These are phyloP conservation scores for Calonectria pauciramosa DNA, from an alignment of 2,329 filamentous ascomycete genomes.

Conservation along the genomic window DNA sequence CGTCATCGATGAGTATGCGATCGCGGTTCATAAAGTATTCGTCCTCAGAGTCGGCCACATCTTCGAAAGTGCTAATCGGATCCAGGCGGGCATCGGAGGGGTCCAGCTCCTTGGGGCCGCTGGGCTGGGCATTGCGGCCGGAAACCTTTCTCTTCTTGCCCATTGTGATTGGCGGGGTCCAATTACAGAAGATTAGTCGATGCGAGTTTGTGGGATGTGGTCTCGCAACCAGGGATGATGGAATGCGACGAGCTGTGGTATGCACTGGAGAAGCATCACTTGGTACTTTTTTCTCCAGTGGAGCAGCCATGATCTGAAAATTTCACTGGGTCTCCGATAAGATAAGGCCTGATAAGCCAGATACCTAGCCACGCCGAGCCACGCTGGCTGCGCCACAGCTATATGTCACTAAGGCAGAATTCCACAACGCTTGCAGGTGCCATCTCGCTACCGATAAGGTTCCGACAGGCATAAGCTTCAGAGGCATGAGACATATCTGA, in stretches of 20 bases:
- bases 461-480: background rate
- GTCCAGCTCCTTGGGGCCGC: constrained; percentile 69
- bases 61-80: constrained; percentile 76
- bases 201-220: background rate
- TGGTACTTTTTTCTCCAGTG: constrained; percentile 21
- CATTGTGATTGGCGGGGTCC: constrained; percentile 56
- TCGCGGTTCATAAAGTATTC: constrained; percentile 92
- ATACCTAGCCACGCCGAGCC: constrained; percentile 7
- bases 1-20: constrained; percentile 87
- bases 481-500: background rate
- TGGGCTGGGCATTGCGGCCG: constrained; percentile 58
- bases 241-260: background rate
- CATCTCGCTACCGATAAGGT: background rate
- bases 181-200: no score
- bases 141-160: constrained; percentile 80
- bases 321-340: constrained; percentile 18
- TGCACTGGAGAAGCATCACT: background rate
- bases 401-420: background rate
- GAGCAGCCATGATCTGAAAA: constrained; percentile 21
- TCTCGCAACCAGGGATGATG: background rate
- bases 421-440: background rate
- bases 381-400: background rate
- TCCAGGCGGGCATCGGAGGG: constrained; percentile 73
- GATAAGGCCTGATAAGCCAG: constrained; percentile 11
- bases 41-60: constrained; percentile 94